Evolutionary conservation across 2,329 filamentous ascomycete genomes (phyloP), one percentile per base, ranked within the genome.

Genomic region (Apiospora phragmitis): DNA sequence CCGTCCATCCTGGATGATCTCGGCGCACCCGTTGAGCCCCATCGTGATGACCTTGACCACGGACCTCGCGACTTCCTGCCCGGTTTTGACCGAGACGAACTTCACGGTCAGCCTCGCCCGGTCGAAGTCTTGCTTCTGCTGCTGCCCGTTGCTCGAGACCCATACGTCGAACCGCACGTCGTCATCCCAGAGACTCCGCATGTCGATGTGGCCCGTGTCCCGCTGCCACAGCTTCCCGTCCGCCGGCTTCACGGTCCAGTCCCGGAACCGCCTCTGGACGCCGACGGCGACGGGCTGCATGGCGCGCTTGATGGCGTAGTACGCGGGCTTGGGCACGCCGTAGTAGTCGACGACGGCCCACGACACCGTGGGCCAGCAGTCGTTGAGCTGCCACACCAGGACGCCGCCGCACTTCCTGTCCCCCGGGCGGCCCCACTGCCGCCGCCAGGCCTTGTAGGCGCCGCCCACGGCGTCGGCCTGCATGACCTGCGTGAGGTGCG

Each of bases 301-400:
- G 21, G 89, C 90, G 42, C 90, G 75, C 41, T 74, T 72, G 32
- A 79, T 78, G 11, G 75, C 86, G 75, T 89, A 91, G 77, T 89
- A 91, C 2, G 90, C 90, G 4, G 89, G 88, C 79, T 93, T 93
- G 73, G 88, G 90, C 65, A 90, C 86, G 49, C 88, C 84, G 75
- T 88, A 90, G 79, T 89, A 90, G 78, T 92, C 90, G 16, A 90
- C 88, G 49, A 92, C 85, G 0, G 90, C 84, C 90, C 90, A 92
- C 38, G 86, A 89, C 66, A 88, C 89, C 26, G 88, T 89, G 1
- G 90, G 90, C 89, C 90, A 92, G 80, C 89, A 91, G 79, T 93
- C 91, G 75, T 92, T 92, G 68, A 92, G 82, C 80, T 92, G 90
- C 90, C 90, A 92, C 6, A 92, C 88, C 59, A 92, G 80, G 14